phyloP scores from a whole-genome alignment of 345 rosid genomes.

The Acer campestre region DNA sequence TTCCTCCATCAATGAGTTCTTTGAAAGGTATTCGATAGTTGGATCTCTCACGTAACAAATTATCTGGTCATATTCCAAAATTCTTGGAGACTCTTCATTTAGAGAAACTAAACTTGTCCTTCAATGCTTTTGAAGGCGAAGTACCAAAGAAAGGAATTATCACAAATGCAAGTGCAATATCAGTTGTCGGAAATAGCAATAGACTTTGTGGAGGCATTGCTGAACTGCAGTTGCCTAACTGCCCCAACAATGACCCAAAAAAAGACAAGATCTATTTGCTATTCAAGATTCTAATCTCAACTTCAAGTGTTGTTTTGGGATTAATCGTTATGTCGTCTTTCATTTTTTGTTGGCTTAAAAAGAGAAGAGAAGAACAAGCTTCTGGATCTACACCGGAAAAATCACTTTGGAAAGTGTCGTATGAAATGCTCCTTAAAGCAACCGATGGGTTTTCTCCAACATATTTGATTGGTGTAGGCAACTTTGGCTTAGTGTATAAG shows the following conservation, averaged over 20 bases:
- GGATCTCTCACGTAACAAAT: too few species aligned
- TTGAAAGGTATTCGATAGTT: too few species aligned
- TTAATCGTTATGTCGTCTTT: not conserved
- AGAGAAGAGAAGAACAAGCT: too few species aligned
- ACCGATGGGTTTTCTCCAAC: slow-evolving; percentile 20
- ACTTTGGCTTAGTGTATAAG: slow-evolving; percentile 22
- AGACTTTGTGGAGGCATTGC: too few species aligned
- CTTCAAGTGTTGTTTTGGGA: not conserved
- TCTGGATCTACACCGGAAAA: not conserved
- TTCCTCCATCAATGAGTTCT: too few species aligned
- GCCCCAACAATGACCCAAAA: not conserved
- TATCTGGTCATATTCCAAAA: too few species aligned
- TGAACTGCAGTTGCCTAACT: not conserved
- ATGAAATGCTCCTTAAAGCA: slow-evolving; percentile 14
- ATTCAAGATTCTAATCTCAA: not conserved
- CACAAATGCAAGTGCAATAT: too few species aligned
- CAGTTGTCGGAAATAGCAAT: too few species aligned
- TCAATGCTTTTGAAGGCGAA: not conserved
- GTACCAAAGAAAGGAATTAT: too few species aligned
- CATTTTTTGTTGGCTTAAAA: not conserved
- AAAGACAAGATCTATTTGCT: not conserved
- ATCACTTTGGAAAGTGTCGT: slow-evolving; percentile 13
- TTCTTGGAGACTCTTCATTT: too few species aligned
- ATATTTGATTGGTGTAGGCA: slow-evolving; percentile 24
- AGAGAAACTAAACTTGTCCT: too few species aligned